These are phyloP conservation scores for Aspergillus niger DNA, from an alignment of 2,329 filamentous ascomycete species.

Conservation along the genomic window DNA sequence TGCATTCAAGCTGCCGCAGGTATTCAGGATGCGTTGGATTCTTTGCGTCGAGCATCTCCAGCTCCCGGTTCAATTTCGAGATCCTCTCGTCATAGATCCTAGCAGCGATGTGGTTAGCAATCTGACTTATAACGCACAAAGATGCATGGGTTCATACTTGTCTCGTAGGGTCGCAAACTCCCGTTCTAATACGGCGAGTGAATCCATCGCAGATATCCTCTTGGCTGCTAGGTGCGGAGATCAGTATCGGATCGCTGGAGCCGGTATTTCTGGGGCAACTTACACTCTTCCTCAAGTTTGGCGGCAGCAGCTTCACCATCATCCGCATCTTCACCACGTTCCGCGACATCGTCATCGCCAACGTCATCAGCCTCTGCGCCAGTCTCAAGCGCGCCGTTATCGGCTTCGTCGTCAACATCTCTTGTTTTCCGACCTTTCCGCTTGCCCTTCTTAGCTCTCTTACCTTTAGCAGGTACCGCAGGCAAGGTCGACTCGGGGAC, in stretches of 20 bases:
- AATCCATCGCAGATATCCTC: conserved; percentile 77
- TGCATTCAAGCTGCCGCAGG: conserved; percentile 82
- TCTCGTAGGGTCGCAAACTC: conserved; percentile 84
- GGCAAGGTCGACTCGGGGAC: conserved; percentile 35
- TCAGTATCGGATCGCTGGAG: conserved; percentile 7
- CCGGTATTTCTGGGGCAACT: conserved; percentile 25
- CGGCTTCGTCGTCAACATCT: conserved; percentile 42
- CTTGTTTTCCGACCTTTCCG: conserved; percentile 47
- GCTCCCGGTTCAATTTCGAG: conserved; percentile 71
- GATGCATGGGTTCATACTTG: conserved; percentile 43
- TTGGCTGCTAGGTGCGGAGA: conserved; percentile 63
- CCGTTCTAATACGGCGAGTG: conserved; percentile 78
- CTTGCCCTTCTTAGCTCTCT: conserved; percentile 50
- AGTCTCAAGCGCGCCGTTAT: conserved; percentile 41
- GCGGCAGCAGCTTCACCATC: conserved; percentile 45
- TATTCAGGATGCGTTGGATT: conserved; percentile 82
- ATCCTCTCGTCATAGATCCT: conserved; percentile 89
- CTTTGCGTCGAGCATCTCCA: conserved; percentile 60
- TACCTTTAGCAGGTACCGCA: conserved; percentile 34
- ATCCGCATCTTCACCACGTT: conserved; percentile 50
- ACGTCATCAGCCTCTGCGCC: conserved; percentile 49
- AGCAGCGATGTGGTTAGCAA: conserved; percentile 20
- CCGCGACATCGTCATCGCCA: conserved; percentile 53
- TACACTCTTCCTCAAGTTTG: conserved; percentile 57
- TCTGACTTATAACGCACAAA: neutral